These are phyloP conservation scores for Berkeleyomyces basicola DNA, from an alignment of 2,329 filamentous ascomycete genomes.

Conservation along the genomic window DNA sequence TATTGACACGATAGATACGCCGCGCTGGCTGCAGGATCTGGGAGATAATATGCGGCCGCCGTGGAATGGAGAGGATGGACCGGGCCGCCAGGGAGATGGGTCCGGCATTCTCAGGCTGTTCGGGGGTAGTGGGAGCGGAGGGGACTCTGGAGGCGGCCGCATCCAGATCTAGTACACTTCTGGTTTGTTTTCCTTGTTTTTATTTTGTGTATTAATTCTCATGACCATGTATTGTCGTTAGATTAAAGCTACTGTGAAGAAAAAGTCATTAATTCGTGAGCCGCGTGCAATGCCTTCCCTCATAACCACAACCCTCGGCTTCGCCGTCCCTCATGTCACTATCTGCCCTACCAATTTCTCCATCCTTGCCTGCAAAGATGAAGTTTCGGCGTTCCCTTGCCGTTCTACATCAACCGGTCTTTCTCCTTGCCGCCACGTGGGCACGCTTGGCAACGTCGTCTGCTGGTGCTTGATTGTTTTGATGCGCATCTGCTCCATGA, in stretches of 20 bases:
- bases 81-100: constrained; percentile 19
- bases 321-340: not conserved
- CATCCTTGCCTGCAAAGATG: constrained; percentile 16
- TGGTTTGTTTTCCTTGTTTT: not conserved
- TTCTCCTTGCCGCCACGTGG: constrained; percentile 38
- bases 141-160: constrained; percentile 21
- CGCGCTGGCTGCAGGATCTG: constrained; percentile 65
- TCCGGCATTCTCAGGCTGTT: constrained; percentile 42
- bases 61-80: constrained; percentile 53
- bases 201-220: not conserved
- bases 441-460: constrained; percentile 36
- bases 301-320: not conserved
- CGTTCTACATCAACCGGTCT: not conserved
- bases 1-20: constrained; percentile 64
- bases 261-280: not conserved
- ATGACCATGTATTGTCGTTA: not conserved
- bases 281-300: no score
- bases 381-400: constrained; percentile 27
- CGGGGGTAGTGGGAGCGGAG: constrained; percentile 22
- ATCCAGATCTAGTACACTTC: constrained; percentile 18
- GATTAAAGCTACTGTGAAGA: not conserved
- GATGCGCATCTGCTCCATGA: constrained; percentile 38
- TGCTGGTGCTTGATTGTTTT: constrained; percentile 34
- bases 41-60: constrained; percentile 39
- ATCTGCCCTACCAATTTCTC: not conserved